phyloP scores from a whole-genome alignment of 208 protist genomes.

The Spongospora subterranea region DNA sequence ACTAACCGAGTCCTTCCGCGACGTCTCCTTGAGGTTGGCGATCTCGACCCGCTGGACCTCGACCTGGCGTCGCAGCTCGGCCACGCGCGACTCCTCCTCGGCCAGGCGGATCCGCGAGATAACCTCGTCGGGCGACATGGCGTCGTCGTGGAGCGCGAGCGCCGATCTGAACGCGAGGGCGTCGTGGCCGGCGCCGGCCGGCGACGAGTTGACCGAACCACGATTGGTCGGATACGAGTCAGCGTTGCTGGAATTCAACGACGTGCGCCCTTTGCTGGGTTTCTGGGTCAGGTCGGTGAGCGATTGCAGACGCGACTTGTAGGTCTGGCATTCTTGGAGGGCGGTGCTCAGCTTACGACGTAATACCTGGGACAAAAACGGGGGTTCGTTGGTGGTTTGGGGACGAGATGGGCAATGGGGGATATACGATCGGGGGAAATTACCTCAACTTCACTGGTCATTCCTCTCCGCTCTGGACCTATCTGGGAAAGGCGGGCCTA shows the following conservation, averaged over 20 bases:
- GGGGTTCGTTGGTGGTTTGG: too few species aligned
- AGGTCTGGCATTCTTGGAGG: background rate
- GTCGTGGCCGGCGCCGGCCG: background rate
- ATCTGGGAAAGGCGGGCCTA: too few species aligned
- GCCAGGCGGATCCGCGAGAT: background rate
- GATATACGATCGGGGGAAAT: too few species aligned
- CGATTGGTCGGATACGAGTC: background rate
- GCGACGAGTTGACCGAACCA: too few species aligned
- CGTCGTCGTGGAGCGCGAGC: background rate
- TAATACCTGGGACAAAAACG: too few species aligned
- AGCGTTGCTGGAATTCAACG: background rate
- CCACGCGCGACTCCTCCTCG: background rate
- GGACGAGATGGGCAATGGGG: too few species aligned
- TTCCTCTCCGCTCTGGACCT: too few species aligned
- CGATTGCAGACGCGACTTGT: background rate
- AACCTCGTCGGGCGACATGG: background rate
- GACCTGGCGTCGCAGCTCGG: constrained; percentile 12
- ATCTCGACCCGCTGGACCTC: background rate
- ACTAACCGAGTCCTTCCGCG: background rate
- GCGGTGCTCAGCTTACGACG: background rate
- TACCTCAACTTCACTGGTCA: too few species aligned
- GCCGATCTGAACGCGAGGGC: background rate
- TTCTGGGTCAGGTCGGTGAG: background rate
- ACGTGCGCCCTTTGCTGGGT: background rate
- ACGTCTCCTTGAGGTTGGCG: background rate